These are phyloP conservation scores for Ceratocystis albifundus DNA, from an alignment of 2,329 filamentous ascomycete genomes.

Conservation along the genomic window DNA sequence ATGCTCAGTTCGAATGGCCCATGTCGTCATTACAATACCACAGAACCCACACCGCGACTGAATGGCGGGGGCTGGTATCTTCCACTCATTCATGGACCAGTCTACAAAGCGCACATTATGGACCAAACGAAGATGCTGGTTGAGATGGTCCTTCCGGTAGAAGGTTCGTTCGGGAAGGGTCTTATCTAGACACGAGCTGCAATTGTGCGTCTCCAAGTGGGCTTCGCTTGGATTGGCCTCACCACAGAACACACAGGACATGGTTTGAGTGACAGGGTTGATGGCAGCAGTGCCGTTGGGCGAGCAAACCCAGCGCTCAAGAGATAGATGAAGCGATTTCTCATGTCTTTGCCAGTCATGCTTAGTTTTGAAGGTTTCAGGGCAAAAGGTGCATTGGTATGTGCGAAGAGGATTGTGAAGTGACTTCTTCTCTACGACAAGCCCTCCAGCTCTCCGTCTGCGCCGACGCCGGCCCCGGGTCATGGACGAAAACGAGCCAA, in stretches of 20 bases:
- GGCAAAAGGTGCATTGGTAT: conserved; percentile 58
- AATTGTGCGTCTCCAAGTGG: conserved; percentile 49
- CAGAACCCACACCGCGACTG: conserved; percentile 56
- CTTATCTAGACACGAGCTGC: conserved; percentile 55
- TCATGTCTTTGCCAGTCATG: conserved; percentile 63
- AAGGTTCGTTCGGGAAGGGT: conserved; percentile 50
- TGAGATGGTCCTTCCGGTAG: conserved; percentile 56
- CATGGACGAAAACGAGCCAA: conserved; percentile 40
- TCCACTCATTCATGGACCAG: conserved; percentile 57
- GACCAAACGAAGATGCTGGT: conserved; percentile 52
- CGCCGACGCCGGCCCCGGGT: conserved; percentile 40
- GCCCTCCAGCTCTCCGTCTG: conserved; percentile 32
- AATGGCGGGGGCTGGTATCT: conserved; percentile 48
- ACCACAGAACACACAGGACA: conserved; percentile 50
- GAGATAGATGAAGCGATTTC: conserved; percentile 52
- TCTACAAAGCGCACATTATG: conserved; percentile 49
- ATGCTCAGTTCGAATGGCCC: conserved; percentile 50
- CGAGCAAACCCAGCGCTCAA: conserved; percentile 54
- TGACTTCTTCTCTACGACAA: conserved; percentile 31
- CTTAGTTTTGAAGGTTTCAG: conserved; percentile 55
- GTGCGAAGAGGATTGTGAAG: conserved; percentile 41
- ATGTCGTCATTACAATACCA: conserved; percentile 49
- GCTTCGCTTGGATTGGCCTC: conserved; percentile 42
- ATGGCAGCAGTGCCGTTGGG: conserved; percentile 45
- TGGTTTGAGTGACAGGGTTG: conserved; percentile 47